Conservation (phyloP, 495 filamentous ascomycete species). For the Hypoxylon cercidicola region DNA sequence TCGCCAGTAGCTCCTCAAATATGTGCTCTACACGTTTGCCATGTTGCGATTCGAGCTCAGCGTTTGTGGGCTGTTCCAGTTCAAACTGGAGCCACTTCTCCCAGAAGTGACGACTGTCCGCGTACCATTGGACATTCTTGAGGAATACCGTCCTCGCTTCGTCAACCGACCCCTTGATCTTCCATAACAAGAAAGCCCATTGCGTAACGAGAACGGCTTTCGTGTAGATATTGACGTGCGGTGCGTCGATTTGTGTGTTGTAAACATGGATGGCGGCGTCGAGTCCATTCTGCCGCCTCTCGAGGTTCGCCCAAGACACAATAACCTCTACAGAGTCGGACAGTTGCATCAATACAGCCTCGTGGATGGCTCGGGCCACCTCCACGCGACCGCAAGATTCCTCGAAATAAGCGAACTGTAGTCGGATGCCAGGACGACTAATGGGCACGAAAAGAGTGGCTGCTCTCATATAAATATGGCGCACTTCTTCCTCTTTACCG, state of each 20-base stretch:
- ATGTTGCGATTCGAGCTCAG: slow-evolving; percentile 70
- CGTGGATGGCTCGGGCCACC: slow-evolving; percentile 83
- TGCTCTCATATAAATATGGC: slow-evolving; percentile 92
- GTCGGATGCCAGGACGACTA: slow-evolving; percentile 77
- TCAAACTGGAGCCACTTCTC: slow-evolving; percentile 89
- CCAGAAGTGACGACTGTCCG: slow-evolving; percentile 93
- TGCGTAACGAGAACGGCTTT: slow-evolving; percentile 89
- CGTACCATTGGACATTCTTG: slow-evolving; percentile 84
- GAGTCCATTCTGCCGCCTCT: slow-evolving; percentile 83
- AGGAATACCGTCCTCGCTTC: slow-evolving; percentile 88
- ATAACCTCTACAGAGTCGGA: slow-evolving; percentile 89
- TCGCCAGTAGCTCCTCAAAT: slow-evolving; percentile 77
- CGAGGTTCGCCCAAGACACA: slow-evolving; percentile 85
- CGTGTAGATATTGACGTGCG: slow-evolving; percentile 76
- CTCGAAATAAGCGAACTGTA: slow-evolving; percentile 95
- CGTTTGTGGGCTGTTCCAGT: slow-evolving; percentile 82
- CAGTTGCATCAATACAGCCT: slow-evolving; percentile 72
- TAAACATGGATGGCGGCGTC: slow-evolving; percentile 89
- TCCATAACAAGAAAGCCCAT: slow-evolving; percentile 92
- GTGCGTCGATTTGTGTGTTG: slow-evolving; percentile 79
- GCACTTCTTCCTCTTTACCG: slow-evolving; percentile 88
- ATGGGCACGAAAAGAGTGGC: slow-evolving; percentile 87
- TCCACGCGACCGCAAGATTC: slow-evolving; percentile 80
- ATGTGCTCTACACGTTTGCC: slow-evolving; percentile 82
- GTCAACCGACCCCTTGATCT: slow-evolving; percentile 83